A percentile compares a stretch with the other conserved stretches of the same genome.
phyloP scores from a whole-genome alignment of 345 rosid species.

The Gossypium anomalum region DNA sequence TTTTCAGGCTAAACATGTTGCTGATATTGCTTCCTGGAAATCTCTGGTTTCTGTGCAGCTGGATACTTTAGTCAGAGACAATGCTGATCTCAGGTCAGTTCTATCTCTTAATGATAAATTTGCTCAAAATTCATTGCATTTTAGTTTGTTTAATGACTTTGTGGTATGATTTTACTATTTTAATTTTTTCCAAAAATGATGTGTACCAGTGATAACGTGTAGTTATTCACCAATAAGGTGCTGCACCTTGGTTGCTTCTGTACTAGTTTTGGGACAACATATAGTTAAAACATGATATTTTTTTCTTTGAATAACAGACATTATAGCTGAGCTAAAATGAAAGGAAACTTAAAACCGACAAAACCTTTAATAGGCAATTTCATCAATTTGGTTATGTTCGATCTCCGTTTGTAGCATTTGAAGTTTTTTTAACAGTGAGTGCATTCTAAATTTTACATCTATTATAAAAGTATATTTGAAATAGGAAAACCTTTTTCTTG shows the following conservation, averaged over 20 bases:
- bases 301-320: background rate
- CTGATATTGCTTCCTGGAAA: conserved; percentile 70
- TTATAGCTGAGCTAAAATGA: background rate
- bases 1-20: conserved; percentile 62
- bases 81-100: conserved; percentile 53
- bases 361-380: background rate
- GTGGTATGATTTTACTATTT: background rate
- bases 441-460: too few relatives aligned
- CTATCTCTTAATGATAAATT: conserved; percentile 9
- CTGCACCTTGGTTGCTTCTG: background rate
- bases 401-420: background rate
- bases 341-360: background rate
- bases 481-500: background rate
- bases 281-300: background rate
- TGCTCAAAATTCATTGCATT: background rate
- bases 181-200: background rate
- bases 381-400: background rate
- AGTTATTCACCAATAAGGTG: background rate
- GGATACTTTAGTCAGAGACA: conserved; percentile 43
- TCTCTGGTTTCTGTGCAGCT: conserved; percentile 42
- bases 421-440: background rate
- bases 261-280: background rate
- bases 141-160: background rate
- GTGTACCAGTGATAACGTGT: background rate
- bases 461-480: background rate